Percentiles rank a stretch among this genome's conserved stretches.
Conservation (phyloP, 345 rosid species). For the Corchorus olitorius region DNA sequence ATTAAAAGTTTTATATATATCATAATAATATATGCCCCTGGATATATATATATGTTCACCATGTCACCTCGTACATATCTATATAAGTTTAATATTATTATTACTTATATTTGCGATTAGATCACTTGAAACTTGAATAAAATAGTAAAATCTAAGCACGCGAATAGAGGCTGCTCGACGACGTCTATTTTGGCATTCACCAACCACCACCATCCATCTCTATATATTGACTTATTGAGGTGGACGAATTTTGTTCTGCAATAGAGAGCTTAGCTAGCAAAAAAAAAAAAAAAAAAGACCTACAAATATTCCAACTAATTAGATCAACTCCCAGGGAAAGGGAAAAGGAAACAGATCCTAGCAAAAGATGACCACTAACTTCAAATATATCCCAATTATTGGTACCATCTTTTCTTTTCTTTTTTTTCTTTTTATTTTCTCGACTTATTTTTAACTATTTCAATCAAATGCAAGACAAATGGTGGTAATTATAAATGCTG, state of each 20-base stretch:
- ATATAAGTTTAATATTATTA: too few species aligned
- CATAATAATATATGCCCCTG: too few species aligned
- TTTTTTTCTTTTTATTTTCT: neutral
- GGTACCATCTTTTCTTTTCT: constrained; percentile 33
- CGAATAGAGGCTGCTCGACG: neutral
- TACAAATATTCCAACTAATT: neutral
- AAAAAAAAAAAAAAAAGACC: too few species aligned
- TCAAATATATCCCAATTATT: constrained; percentile 62
- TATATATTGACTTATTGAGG: neutral
- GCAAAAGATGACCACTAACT: constrained; percentile 54
- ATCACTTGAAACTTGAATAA: too few species aligned
- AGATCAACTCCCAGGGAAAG: too few species aligned
- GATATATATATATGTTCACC: too few species aligned
- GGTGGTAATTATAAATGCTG: neutral
- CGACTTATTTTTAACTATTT: too few species aligned
- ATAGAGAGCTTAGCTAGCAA: too few species aligned
- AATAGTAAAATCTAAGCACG: neutral
- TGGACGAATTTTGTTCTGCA: neutral
- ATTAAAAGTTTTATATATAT: too few species aligned
- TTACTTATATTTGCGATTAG: too few species aligned
- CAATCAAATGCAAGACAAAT: neutral
- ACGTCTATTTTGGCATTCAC: neutral
- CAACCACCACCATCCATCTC: neutral
- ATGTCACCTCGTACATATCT: too few species aligned
- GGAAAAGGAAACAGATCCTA: neutral